Conservation (phyloP, 116 monocot species). For the Phalaenopsis hybrid region DNA sequence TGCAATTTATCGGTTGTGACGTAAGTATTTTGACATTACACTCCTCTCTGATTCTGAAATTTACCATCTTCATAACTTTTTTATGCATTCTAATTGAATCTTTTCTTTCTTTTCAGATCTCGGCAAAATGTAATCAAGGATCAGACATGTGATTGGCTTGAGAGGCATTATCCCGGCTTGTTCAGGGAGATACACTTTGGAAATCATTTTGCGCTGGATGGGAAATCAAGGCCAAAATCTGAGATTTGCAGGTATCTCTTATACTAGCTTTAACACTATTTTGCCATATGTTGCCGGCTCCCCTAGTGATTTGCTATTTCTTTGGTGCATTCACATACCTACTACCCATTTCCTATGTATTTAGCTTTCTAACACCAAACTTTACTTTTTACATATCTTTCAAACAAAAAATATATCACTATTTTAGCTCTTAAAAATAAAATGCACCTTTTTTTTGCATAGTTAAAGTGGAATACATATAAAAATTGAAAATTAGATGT, state of each 20-base stretch:
- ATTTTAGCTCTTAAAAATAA: too few relatives aligned
- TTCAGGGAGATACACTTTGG: constrained; percentile 94
- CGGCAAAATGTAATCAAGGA: constrained; percentile 89
- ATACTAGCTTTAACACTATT: not conserved
- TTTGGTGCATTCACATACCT: not conserved
- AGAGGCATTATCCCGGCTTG: constrained; percentile 72
- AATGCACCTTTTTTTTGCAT: too few relatives aligned
- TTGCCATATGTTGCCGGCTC: not conserved
- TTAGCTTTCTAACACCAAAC: too few relatives aligned
- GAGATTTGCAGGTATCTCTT: constrained; percentile 78
- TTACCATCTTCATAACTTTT: not conserved
- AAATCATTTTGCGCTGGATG: constrained; percentile 94
- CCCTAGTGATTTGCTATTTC: not conserved
- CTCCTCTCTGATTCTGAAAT: not conserved
- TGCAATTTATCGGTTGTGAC: constrained; percentile 85
- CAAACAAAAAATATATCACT: too few relatives aligned
- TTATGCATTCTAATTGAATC: constrained; percentile 1
- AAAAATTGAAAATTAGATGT: too few relatives aligned
- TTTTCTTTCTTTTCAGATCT: constrained; percentile 37
- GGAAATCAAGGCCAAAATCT: constrained; percentile 78
- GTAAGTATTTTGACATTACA: constrained; percentile 30
- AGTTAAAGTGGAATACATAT: too few relatives aligned
- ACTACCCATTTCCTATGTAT: too few relatives aligned
- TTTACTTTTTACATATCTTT: too few relatives aligned
- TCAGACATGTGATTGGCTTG: constrained; percentile 81